Evolutionary conservation across 805 yeast species (phyloP), one percentile per base, ranked within the genome.

Genomic region (Saturnispora hagleri): DNA sequence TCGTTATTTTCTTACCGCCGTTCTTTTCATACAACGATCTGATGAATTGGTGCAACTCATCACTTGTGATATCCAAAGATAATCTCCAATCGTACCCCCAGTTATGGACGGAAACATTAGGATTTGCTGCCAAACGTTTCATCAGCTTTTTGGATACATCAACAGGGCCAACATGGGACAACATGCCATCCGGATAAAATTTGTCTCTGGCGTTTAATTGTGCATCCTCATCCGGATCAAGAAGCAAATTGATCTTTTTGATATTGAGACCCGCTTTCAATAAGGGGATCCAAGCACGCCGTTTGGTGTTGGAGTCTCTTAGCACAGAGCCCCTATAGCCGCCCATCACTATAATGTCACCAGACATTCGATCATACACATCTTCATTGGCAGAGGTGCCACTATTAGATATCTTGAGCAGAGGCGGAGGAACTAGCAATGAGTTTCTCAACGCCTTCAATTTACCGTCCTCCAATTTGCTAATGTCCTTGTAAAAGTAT

Each of bases 41-140:
- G 15, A 87, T 64, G 47, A 72, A 73, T n/a, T 73, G 66, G 34
- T 67, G 68, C n/a, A 90, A 69, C 55, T 80, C 73, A 6, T 68
- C 62, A 12, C 86, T 70, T 18, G 74, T 69, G 4, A 81, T 64
- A 42, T 80, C 86, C 2, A 80, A 73, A 6, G 90, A 80, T 5
- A 89, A 66, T 60, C 97, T 76, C 97, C 97, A 90, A 69, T 90
- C 97, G 65, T 89, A 90, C n/a, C 96, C 95, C 68, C 83, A 90
- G 52, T 84, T 83, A 51, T 79, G 77, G 5, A 87, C 81, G 15
- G 68, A 75, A 4, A 84, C 76, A 12, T 77, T 79, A 2, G 86
- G 82, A 58, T 81, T 82, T 7, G 70, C 58, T 2, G 60, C 60
- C 35, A 90, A 65, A 57, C 71, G 76, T 46, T 76, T 74, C 47